Base-by-base conservation (phyloP, 2,329 filamentous ascomycete genomes). In the Stachybotrys elegans region DNA sequence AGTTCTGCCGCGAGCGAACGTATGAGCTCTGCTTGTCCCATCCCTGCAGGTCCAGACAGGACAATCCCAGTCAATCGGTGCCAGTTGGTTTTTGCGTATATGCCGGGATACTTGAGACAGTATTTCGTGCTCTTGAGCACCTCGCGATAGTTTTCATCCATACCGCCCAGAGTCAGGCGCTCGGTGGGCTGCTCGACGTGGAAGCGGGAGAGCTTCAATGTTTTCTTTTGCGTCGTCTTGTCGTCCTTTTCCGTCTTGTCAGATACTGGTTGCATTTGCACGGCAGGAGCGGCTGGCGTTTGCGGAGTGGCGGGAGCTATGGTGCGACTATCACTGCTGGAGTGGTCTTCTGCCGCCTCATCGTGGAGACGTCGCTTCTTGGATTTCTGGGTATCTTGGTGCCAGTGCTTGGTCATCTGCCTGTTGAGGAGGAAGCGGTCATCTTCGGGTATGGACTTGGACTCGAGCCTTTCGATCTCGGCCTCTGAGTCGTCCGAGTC, bases 1-100 rank as follows among this genome's bases (percentile, higher is more conserved):
- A 89, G 69, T 48, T 81, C 78, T 2, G 84, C 82, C 2, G 88
- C 88, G 50, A 88, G 81, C 1, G 83, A 84, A 55, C 84, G 79
- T 6, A 88, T 81, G 38, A 92, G 77, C 60, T 88, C 83, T 0
- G 83, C 88, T 62, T 94, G 93, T 49, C 88, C 88, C 50, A 86
- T 89, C 16, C 88, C 88, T 1, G 85, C 80, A 1, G 88, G 88
- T 0, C 88, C 88, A 53, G 91, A 86, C 2, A 94, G 67, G 3
- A 93, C 64, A 14, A 93, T 80, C 40, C 87, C 87, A 0, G 56
- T 46, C 0, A 47, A 43, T 16, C 43, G 49, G n/a, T 52, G 45
- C 43, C 49, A 52, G 6, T 40, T 32, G 4, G 46, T 46, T 12
- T 36, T 17, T 8, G 47, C 44, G 35, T 53, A 56, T 8, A 51